A percentile compares a stretch with the other conserved stretches of the same genome.
Evolutionary conservation across 768 basidiomycete species (phyloP).

Genomic region (Hortiboletus campestris): DNA sequence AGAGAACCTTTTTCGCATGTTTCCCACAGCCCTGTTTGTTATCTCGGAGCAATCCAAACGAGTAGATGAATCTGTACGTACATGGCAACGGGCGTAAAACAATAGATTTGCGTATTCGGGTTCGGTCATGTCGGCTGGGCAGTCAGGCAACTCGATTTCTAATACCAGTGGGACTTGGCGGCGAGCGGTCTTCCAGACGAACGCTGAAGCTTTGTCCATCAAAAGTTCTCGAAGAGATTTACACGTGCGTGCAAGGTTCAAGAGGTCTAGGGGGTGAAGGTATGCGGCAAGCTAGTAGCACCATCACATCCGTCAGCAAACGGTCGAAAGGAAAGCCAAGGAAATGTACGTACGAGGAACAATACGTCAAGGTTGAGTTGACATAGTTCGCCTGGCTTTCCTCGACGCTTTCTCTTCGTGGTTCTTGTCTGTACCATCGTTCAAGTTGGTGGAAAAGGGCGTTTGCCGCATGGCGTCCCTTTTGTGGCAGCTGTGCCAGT

Average conservation of each 20-base stretch:
- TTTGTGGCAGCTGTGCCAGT: neutral
- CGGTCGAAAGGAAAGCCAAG: neutral
- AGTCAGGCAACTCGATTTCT: constrained; percentile 36
- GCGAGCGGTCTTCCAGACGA: constrained; percentile 29
- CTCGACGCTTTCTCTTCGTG: neutral
- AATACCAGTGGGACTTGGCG: no score
- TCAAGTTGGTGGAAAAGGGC: neutral
- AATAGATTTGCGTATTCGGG: constrained; percentile 44
- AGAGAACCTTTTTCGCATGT: constrained; percentile 1
- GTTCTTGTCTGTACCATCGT: neutral
- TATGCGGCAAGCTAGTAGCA: neutral
- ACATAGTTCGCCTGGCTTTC: neutral
- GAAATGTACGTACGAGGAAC: neutral
- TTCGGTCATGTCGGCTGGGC: constrained; percentile 28
- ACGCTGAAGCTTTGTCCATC: constrained; percentile 29
- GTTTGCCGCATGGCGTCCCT: no score
- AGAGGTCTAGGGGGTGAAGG: neutral
- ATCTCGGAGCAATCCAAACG: neutral
- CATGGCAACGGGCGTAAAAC: constrained; percentile 28
- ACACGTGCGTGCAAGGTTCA: constrained; percentile 4
- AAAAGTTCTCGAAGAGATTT: constrained; percentile 20
- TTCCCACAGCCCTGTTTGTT: constrained; percentile 7
- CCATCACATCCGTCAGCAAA: neutral
- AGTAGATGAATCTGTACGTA: neutral
- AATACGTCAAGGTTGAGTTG: neutral